Percentiles rank a stretch among this genome's conserved stretches.
Conservation (phyloP, 306 rosid genomes). For the Spatholobus suberectus region DNA sequence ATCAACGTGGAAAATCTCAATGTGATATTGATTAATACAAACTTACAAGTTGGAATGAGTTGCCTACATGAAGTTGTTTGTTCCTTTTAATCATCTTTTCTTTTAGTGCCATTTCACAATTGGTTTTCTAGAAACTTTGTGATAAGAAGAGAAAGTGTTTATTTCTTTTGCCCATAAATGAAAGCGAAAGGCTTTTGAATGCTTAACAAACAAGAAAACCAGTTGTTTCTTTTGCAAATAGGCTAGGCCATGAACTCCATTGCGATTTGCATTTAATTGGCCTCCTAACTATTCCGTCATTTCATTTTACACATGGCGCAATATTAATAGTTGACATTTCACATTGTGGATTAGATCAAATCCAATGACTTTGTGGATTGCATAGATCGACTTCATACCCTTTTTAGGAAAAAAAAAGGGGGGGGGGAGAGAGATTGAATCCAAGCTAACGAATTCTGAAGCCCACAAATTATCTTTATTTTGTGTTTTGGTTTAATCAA, state of each 20-base stretch:
- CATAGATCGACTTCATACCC: constrained; percentile 13
- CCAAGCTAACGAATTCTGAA: constrained; percentile 43
- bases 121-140: constrained; percentile 44
- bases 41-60: constrained; percentile 1
- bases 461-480: constrained; percentile 49
- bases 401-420: background rate
- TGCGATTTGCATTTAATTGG: constrained; percentile 26
- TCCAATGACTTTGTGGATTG: constrained; percentile 43
- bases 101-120: constrained; percentile 38
- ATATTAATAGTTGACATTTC: constrained; percentile 20
- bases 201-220: constrained; percentile 74
- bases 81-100: constrained; percentile 3
- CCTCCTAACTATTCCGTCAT: constrained; percentile 23
- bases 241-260: constrained; percentile 30
- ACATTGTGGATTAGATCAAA: constrained; percentile 51
- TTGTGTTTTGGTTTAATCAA: constrained; percentile 48
- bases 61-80: background rate
- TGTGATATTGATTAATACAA: background rate
- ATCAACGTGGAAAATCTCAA: background rate
- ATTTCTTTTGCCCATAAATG: constrained; percentile 39
- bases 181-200: constrained; percentile 48
- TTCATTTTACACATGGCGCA: constrained; percentile 40
- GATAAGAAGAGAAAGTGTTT: constrained; percentile 47
- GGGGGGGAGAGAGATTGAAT: background rate
- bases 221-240: constrained; percentile 37